phyloP scores from a whole-genome alignment of 139 green algal genomes.

The Raphidocelis subcapitata region DNA sequence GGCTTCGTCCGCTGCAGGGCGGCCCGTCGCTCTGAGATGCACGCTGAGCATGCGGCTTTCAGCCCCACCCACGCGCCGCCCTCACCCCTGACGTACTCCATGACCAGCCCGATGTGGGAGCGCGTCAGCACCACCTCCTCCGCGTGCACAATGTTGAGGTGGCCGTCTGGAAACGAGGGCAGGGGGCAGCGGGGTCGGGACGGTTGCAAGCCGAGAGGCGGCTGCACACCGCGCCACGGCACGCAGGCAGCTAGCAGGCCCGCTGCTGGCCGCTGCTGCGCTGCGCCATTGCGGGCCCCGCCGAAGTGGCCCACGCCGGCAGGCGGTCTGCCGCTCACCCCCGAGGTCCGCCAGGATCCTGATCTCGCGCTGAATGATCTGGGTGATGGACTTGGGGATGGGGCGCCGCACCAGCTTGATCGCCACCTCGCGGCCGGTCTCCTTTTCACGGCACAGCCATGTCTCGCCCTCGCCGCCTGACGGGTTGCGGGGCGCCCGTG shows the following conservation, averaged over 20 bases:
- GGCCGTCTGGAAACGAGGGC: constrained; percentile 25
- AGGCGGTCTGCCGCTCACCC: too few relatives aligned
- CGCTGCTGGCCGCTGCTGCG: too few relatives aligned
- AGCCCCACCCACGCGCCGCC: too few relatives aligned
- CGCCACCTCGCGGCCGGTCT: constrained; percentile 38
- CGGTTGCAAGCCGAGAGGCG: too few relatives aligned
- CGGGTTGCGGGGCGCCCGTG: not conserved
- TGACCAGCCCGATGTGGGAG: constrained; percentile 55
- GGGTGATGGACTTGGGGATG: constrained; percentile 52
- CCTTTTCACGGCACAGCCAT: constrained; percentile 48
- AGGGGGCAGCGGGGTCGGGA: too few relatives aligned
- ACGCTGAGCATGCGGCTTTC: too few relatives aligned
- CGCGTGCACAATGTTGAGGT: constrained; percentile 66
- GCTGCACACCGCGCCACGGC: too few relatives aligned
- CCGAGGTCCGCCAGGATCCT: constrained; percentile 63
- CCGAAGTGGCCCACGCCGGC: too few relatives aligned
- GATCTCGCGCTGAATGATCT: constrained; percentile 67
- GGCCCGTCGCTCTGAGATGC: too few relatives aligned
- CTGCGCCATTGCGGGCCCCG: too few relatives aligned
- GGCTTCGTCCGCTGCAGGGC: not conserved
- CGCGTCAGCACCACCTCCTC: constrained; percentile 56
- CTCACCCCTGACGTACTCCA: constrained; percentile 64
- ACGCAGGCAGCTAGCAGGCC: too few relatives aligned
- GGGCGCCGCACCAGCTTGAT: constrained; percentile 66
- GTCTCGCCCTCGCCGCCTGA: constrained; percentile 58